These are phyloP conservation scores for Heliocybe sulcata DNA, from an alignment of 1,284 basidiomycete species.

Conservation along the genomic window DNA sequence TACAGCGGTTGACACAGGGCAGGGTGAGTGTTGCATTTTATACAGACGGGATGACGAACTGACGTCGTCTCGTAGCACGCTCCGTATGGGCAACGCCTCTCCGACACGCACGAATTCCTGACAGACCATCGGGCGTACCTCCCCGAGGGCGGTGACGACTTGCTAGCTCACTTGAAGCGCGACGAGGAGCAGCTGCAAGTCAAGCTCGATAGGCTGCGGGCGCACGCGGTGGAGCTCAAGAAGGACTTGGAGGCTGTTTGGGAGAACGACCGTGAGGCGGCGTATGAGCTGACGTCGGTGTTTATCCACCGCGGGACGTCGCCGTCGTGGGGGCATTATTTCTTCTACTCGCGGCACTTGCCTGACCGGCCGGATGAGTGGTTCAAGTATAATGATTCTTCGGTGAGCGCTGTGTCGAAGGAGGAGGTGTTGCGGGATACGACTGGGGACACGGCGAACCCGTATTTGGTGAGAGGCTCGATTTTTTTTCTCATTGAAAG, in stretches of 20 bases:
- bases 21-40: slow-evolving; percentile 39
- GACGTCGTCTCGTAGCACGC: slow-evolving; percentile 45
- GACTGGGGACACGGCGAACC: slow-evolving; percentile 75
- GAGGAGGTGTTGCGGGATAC: slow-evolving; percentile 75
- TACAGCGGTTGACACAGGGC: slow-evolving; percentile 61
- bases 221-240: slow-evolving; percentile 50
- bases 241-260: slow-evolving; percentile 72
- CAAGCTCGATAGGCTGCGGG: slow-evolving; percentile 62
- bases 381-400: slow-evolving; percentile 95
- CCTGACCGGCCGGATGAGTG: slow-evolving; percentile 73
- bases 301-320: slow-evolving; percentile 92
- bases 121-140: slow-evolving; percentile 34
- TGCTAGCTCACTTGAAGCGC: slow-evolving; percentile 38
- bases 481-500: not conserved
- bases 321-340: slow-evolving; percentile 83
- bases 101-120: slow-evolving; percentile 49
- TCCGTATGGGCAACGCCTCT: slow-evolving; percentile 46
- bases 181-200: slow-evolving; percentile 47
- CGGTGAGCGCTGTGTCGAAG: slow-evolving; percentile 67
- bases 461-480: slow-evolving; percentile 66
- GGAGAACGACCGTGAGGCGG: slow-evolving; percentile 58
- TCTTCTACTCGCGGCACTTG: slow-evolving; percentile 81
- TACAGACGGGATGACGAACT: not conserved
- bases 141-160: slow-evolving; percentile 44
- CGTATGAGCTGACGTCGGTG: slow-evolving; percentile 91